Evolutionary conservation across 176 grass and related monocot genomes (phyloP).

Genomic region (Zoysia pacifica): DNA sequence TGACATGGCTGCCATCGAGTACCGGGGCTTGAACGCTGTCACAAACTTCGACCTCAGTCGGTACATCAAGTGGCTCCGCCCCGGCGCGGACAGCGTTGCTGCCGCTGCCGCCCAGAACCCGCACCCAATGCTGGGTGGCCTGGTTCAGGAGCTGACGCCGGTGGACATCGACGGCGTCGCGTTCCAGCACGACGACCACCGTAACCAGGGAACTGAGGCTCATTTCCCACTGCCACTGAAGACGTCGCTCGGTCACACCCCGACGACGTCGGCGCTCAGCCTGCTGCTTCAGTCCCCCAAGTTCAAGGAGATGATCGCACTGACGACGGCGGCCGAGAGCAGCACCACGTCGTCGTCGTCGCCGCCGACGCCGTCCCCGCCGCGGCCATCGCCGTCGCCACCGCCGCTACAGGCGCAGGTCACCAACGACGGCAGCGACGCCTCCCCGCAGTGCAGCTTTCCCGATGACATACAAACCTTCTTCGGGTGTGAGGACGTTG

Average conservation of each 20-base stretch:
- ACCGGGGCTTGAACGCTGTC: constrained; percentile 81
- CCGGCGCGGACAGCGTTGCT: constrained; percentile 10
- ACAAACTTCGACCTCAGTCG: constrained; percentile 95
- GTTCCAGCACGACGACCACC: constrained; percentile 21
- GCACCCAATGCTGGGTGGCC: constrained; percentile 38
- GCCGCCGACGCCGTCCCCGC: constrained; percentile 26
- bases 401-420: constrained; percentile 13
- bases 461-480: constrained; percentile 88
- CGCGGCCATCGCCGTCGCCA: constrained; percentile 3
- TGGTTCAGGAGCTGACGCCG: constrained; percentile 30
- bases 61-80: constrained; percentile 81
- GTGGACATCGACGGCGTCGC: constrained; percentile 26
- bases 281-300: constrained; percentile 65
- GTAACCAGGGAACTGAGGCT: neutral
- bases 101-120: constrained; percentile 27
- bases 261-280: constrained; percentile 50
- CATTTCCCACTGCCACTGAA: constrained; percentile 27
- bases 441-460: constrained; percentile 63
- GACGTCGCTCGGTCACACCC: constrained; percentile 17
- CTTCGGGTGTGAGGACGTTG: constrained; percentile 67
- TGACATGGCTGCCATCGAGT: constrained; percentile 95
- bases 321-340: constrained; percentile 42
- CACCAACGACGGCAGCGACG: constrained; percentile 17
- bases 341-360: constrained; percentile 43
- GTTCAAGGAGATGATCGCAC: constrained; percentile 82